Conservation (phyloP, 2,329 filamentous ascomycete species). For the Cladorrhinum sp. region DNA sequence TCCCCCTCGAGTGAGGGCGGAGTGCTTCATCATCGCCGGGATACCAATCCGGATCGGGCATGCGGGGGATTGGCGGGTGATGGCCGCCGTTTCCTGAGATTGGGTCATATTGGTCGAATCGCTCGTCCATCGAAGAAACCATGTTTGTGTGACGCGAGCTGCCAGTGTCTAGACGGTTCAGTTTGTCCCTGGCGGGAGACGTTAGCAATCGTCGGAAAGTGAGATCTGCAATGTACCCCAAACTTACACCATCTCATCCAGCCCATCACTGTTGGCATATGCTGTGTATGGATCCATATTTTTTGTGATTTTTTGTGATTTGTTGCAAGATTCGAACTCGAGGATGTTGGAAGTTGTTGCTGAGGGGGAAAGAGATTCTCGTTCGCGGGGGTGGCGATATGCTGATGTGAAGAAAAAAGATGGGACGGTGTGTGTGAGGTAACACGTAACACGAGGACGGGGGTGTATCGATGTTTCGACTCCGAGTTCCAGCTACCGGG, state of each 20-base stretch:
- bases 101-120: slow-evolving; percentile 14
- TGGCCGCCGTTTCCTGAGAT: slow-evolving; percentile 2
- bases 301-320: background rate
- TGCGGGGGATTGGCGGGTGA: slow-evolving; percentile 11
- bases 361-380: background rate
- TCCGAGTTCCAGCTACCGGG: slow-evolving; percentile 1
- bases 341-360: background rate
- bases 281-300: slow-evolving; percentile 6
- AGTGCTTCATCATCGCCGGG: slow-evolving; percentile 15
- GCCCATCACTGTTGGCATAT: slow-evolving; percentile 3
- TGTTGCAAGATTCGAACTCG: too few relatives aligned
- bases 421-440: too few relatives aligned
- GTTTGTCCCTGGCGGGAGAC: slow-evolving; percentile 2
- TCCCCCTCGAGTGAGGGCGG: slow-evolving; percentile 17
- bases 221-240: background rate
- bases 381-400: background rate
- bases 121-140: slow-evolving; percentile 16
- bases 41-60: slow-evolving; percentile 16
- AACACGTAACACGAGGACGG: too few relatives aligned
- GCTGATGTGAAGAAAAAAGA: too few relatives aligned
- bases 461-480: background rate
- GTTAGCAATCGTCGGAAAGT: background rate
- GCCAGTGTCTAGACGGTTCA: slow-evolving; percentile 7
- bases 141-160: background rate
- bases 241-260: slow-evolving; percentile 15